Evolutionary conservation across 1,139 yeast species (phyloP).

Genomic region (Yamadazyma atmosphaerica): DNA sequence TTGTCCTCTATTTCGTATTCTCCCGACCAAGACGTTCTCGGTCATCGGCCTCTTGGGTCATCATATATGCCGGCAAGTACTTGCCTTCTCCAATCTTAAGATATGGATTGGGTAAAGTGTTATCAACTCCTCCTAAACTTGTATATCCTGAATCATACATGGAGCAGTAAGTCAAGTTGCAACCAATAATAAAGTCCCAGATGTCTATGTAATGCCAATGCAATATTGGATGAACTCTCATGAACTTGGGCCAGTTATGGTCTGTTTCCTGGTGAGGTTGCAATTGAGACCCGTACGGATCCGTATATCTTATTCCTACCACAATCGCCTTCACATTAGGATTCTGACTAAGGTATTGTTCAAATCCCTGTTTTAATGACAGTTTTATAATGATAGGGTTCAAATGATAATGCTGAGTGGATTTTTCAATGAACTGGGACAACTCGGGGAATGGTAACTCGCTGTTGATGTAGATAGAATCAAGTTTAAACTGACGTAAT

Average conservation of each 20-base stretch:
- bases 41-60: constrained; percentile 60
- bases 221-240: constrained; percentile 77
- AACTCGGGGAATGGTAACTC: constrained; percentile 68
- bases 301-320: constrained; percentile 80
- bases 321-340: constrained; percentile 60
- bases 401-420: constrained; percentile 45
- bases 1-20: neutral
- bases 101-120: constrained; percentile 67
- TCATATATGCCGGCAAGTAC: constrained; percentile 66
- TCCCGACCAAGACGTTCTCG: constrained; percentile 44
- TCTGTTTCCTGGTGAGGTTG: constrained; percentile 67
- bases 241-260: constrained; percentile 83
- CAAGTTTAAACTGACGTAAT: constrained; percentile 33
- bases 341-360: constrained; percentile 48
- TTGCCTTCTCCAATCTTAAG: constrained; percentile 32
- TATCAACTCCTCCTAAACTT: constrained; percentile 71
- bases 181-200: constrained; percentile 64
- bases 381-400: constrained; percentile 46
- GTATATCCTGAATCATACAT: constrained; percentile 81
- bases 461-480: constrained; percentile 69
- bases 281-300: constrained; percentile 67
- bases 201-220: constrained; percentile 79
- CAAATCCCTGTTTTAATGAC: constrained; percentile 66
- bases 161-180: constrained; percentile 58
- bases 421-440: constrained; percentile 40